phyloP scores from a whole-genome alignment of 2,329 filamentous ascomycete species.

The Cladosporium sp. region DNA sequence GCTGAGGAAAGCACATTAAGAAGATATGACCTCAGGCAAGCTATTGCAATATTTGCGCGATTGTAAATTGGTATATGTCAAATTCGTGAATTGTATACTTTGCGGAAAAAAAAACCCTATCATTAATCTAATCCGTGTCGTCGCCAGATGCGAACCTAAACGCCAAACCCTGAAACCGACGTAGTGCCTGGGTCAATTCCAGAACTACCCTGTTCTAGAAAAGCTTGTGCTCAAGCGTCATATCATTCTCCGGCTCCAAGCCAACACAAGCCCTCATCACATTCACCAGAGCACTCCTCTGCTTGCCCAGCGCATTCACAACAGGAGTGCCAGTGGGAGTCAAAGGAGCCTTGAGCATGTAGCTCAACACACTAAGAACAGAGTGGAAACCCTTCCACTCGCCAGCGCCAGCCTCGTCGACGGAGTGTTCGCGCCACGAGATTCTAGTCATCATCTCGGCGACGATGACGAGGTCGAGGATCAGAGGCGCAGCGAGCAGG shows the following conservation, averaged over 20 bases:
- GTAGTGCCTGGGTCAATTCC: too few relatives aligned
- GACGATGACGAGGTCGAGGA: slow-evolving; percentile 91
- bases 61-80: background rate
- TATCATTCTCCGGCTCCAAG: slow-evolving; percentile 94
- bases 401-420: slow-evolving; percentile 42
- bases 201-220: slow-evolving; percentile 43
- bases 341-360: slow-evolving; percentile 95
- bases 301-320: slow-evolving; percentile 92
- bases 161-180: background rate
- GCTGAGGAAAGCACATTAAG: too few relatives aligned
- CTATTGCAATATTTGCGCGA: background rate
- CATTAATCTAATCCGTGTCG: too few relatives aligned
- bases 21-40: background rate
- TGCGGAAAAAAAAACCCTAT: too few relatives aligned
- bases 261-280: slow-evolving; percentile 98
- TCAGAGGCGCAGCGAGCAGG: slow-evolving; percentile 87
- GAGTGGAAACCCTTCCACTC: slow-evolving; percentile 94
- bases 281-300: slow-evolving; percentile 90
- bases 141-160: background rate
- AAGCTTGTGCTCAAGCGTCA: slow-evolving; percentile 98
- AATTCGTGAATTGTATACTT: background rate
- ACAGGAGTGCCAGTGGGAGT: slow-evolving; percentile 94
- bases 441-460: slow-evolving; percentile 99
- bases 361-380: slow-evolving; percentile 93
- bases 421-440: slow-evolving; percentile 65